phyloP scores from a whole-genome alignment of 2,329 filamentous ascomycete species.

The Tolypocladium album region DNA sequence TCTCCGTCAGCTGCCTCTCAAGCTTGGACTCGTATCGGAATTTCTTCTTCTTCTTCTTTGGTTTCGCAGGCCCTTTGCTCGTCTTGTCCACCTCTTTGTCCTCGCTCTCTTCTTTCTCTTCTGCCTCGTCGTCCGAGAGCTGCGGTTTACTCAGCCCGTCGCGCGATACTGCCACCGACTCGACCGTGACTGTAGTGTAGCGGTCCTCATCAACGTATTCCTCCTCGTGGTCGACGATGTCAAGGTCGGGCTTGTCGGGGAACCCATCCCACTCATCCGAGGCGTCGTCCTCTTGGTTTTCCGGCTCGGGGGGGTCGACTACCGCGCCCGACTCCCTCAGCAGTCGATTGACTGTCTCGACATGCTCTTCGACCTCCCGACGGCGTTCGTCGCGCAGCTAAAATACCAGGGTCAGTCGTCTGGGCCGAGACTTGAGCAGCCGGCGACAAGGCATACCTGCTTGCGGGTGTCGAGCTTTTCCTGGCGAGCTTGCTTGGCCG shows the following conservation, averaged over 20 bases:
- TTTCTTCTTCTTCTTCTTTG: constrained; percentile 78
- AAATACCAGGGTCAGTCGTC: neutral
- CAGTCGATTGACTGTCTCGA: constrained; percentile 63
- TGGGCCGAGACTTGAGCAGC: neutral
- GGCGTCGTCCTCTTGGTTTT: constrained; percentile 26
- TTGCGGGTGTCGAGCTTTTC: constrained; percentile 66
- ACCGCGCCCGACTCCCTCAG: constrained; percentile 47
- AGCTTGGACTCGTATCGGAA: constrained; percentile 88
- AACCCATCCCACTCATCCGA: constrained; percentile 57
- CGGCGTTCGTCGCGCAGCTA: constrained; percentile 78
- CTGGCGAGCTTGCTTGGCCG: constrained; percentile 63
- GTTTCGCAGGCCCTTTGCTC: constrained; percentile 21
- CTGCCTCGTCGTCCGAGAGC: constrained; percentile 24
- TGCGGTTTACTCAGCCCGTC: constrained; percentile 55
- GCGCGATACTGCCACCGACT: constrained; percentile 70
- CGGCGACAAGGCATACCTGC: constrained; percentile 46
- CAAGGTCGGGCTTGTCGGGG: constrained; percentile 34
- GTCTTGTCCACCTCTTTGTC: constrained; percentile 16
- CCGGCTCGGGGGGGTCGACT: constrained; percentile 26
- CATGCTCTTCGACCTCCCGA: constrained; percentile 70
- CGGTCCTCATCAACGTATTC: constrained; percentile 96
- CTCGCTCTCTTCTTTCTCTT: constrained; percentile 20
- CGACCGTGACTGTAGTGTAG: constrained; percentile 90
- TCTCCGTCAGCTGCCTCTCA: constrained; percentile 64
- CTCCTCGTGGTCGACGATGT: constrained; percentile 67